Evolutionary conservation across 768 basidiomycete genomes (phyloP).

Genomic region (Fomitopsis serialis): DNA sequence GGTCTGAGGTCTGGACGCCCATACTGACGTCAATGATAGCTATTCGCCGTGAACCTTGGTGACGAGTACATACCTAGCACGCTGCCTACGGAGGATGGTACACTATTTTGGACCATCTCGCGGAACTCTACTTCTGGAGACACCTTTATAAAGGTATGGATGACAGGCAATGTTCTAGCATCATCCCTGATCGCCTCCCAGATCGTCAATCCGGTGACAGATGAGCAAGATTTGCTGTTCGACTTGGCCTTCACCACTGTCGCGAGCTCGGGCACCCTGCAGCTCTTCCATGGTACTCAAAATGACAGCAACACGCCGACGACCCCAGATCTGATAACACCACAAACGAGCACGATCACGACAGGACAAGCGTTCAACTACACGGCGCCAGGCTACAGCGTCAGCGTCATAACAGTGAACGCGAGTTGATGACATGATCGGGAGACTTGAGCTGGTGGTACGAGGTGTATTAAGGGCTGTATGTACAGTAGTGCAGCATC

Average conservation of each 20-base stretch:
- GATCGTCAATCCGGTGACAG: constrained; percentile 47
- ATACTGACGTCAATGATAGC: constrained; percentile 28
- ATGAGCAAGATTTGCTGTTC: constrained; percentile 42
- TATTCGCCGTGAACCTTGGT: constrained; percentile 59
- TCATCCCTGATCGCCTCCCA: constrained; percentile 18
- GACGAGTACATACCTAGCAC: constrained; percentile 62
- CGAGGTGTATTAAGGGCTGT: no score
- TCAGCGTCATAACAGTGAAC: constrained; percentile 30
- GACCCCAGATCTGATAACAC: constrained; percentile 42
- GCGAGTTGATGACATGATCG: constrained; percentile 5
- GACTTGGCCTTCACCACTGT: constrained; percentile 49
- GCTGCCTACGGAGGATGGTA: constrained; percentile 40
- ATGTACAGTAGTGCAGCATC: neutral
- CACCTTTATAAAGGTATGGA: constrained; percentile 53
- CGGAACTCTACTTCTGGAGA: constrained; percentile 26
- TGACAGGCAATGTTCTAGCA: neutral
- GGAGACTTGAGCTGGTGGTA: no score
- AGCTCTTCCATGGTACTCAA: constrained; percentile 44
- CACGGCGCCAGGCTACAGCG: constrained; percentile 44
- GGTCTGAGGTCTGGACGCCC: neutral
- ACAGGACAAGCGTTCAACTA: constrained; percentile 51
- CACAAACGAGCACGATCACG: constrained; percentile 36
- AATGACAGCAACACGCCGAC: constrained; percentile 52
- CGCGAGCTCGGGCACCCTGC: constrained; percentile 35
- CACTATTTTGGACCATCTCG: constrained; percentile 59